These are phyloP conservation scores for Microdochium nivale DNA, from an alignment of 2,329 filamentous ascomycete genomes.

Conservation along the genomic window DNA sequence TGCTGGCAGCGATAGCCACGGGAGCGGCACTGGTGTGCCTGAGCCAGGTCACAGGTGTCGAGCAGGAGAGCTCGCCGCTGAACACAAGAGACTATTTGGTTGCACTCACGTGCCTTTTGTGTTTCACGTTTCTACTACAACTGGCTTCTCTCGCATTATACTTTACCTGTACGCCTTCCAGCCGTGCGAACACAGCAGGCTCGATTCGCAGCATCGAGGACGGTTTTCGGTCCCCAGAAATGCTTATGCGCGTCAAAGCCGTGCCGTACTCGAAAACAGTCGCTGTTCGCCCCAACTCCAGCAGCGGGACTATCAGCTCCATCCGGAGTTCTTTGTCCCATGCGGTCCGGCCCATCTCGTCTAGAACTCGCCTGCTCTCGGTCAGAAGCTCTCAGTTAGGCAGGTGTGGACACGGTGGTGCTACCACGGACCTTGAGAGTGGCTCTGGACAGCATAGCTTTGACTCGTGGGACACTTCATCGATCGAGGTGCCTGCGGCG, in stretches of 20 bases:
- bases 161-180: slow-evolving; percentile 27
- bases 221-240: slow-evolving; percentile 17
- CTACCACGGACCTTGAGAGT: neutral
- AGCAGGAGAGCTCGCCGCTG: slow-evolving; percentile 11
- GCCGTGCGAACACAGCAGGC: slow-evolving; percentile 12
- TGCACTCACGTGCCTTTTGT: slow-evolving; percentile 35
- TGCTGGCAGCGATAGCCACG: neutral
- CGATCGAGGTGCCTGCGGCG: slow-evolving; percentile 39
- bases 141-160: slow-evolving; percentile 37
- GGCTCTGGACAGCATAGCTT: slow-evolving; percentile 50
- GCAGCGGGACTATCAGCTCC: slow-evolving; percentile 36
- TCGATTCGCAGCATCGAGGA: slow-evolving; percentile 23
- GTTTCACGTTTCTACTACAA: slow-evolving; percentile 35
- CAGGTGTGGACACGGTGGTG: neutral
- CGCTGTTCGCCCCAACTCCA: slow-evolving; percentile 28
- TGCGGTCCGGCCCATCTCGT: slow-evolving; percentile 45
- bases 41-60: slow-evolving; percentile 19
- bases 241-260: slow-evolving; percentile 34
- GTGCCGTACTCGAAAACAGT: slow-evolving; percentile 41
- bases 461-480: slow-evolving; percentile 67
- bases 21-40: slow-evolving; percentile 27
- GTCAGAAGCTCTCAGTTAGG: slow-evolving; percentile 22
- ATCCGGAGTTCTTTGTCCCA: slow-evolving; percentile 39
- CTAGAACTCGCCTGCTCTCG: slow-evolving; percentile 45
- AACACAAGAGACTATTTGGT: slow-evolving; percentile 26